phyloP scores from a whole-genome alignment of 1,139 yeast genomes.

The Sugiyamaella grinbergsii region DNA sequence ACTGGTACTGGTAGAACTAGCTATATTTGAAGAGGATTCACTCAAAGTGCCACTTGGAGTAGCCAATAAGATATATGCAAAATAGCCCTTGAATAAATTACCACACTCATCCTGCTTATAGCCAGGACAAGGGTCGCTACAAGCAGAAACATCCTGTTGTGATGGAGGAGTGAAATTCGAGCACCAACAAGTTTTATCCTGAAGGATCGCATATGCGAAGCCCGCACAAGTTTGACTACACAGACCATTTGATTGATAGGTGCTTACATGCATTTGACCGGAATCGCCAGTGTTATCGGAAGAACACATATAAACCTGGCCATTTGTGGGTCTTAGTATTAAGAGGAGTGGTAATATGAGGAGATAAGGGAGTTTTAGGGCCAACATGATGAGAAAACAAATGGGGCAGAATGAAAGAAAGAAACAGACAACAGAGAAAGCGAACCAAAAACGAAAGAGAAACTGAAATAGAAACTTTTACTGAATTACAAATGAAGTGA shows the following conservation, averaged over 20 bases:
- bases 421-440: not conserved
- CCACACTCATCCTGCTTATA: constrained; percentile 52
- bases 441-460: not conserved
- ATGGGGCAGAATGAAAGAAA: not conserved
- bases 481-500: too few species aligned
- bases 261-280: constrained; percentile 32
- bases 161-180: constrained; percentile 54
- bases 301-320: constrained; percentile 48
- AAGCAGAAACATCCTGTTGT: constrained; percentile 43
- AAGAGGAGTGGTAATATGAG: constrained; percentile 2
- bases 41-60: constrained; percentile 41
- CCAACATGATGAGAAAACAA: constrained; percentile 3
- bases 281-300: constrained; percentile 48
- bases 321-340: not conserved
- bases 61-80: constrained; percentile 49
- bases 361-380: not conserved
- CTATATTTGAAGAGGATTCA: constrained; percentile 28
- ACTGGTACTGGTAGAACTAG: constrained; percentile 27
- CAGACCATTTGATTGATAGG: constrained; percentile 56
- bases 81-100: constrained; percentile 41
- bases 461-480: too few species aligned
- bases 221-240: constrained; percentile 56
- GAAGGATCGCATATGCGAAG: constrained; percentile 60
- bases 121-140: constrained; percentile 59
- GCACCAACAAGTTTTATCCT: constrained; percentile 60